Percentiles rank a stretch among this genome's conserved stretches.
These are phyloP conservation scores for Starmerella cellae DNA, from an alignment of 805 yeast species.

Conservation along the genomic window DNA sequence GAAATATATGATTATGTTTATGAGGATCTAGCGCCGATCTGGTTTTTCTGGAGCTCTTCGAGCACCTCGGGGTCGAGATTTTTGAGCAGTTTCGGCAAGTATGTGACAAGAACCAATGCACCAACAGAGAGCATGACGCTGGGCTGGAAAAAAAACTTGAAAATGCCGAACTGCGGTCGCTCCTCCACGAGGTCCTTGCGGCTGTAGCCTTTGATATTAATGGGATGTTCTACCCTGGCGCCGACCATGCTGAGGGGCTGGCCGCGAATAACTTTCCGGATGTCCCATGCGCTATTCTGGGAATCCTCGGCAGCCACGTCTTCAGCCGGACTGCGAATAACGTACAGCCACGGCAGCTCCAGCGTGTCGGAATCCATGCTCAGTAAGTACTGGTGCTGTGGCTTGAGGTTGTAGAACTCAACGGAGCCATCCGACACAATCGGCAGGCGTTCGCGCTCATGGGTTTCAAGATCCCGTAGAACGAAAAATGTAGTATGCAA, in stretches of 20 bases:
- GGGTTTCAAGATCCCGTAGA: constrained; percentile 8
- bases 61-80: constrained; percentile 28
- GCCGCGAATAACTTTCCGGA: constrained; percentile 22
- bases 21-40: constrained; percentile 2
- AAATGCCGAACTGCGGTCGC: constrained; percentile 23
- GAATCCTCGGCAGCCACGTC: not conserved
- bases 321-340: constrained; percentile 10
- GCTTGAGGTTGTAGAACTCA: constrained; percentile 9
- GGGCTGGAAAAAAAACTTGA: constrained; percentile 27
- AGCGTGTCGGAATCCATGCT: constrained; percentile 16
- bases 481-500: constrained; percentile 4
- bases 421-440: constrained; percentile 16
- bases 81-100: constrained; percentile 25
- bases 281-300: constrained; percentile 18
- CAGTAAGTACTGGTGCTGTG: constrained; percentile 11
- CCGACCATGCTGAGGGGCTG: constrained; percentile 24
- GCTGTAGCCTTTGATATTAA: constrained; percentile 19
- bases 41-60: constrained; percentile 24
- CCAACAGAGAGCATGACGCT: constrained; percentile 27
- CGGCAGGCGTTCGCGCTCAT: constrained; percentile 2
- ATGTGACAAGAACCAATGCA: constrained; percentile 26
- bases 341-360: constrained; percentile 9
- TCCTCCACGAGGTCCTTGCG: constrained; percentile 17
- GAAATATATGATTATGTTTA: no score
- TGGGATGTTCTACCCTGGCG: constrained; percentile 25